These are phyloP conservation scores for Calonectria multiphialidica DNA, from an alignment of 2,329 filamentous ascomycete species.

Conservation along the genomic window DNA sequence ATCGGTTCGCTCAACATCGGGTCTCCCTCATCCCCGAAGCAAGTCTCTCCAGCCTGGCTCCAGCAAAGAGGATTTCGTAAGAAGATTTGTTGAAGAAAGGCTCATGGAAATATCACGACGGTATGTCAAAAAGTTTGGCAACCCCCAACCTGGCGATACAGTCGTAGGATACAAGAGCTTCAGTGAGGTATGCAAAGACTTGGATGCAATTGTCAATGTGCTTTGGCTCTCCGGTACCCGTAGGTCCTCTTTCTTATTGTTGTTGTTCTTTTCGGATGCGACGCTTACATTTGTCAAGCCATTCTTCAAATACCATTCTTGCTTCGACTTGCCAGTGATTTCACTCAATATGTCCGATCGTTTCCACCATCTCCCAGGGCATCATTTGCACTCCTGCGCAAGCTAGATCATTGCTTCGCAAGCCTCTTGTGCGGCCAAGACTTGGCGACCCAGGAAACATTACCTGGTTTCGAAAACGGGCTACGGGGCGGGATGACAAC, in stretches of 20 bases:
- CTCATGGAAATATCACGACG: conserved; percentile 67
- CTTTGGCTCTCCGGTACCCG: conserved; percentile 91
- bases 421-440: conserved; percentile 79
- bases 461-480: conserved; percentile 78
- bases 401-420: conserved; percentile 87
- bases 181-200: conserved; percentile 77
- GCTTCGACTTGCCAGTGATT: conserved; percentile 79
- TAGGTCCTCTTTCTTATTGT: conserved; percentile 56
- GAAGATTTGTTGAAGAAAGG: conserved; percentile 67
- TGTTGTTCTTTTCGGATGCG: too few species aligned
- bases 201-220: conserved; percentile 81
- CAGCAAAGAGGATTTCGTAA: conserved; percentile 69
- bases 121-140: conserved; percentile 70
- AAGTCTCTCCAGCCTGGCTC: conserved; percentile 67
- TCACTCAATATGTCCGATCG: conserved; percentile 77
- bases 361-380: conserved; percentile 73
- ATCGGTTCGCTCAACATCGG: conserved; percentile 53
- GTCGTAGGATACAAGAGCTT: conserved; percentile 70
- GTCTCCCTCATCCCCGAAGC: conserved; percentile 68
- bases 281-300: conserved; percentile 30
- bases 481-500: conserved; percentile 75
- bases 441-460: conserved; percentile 69
- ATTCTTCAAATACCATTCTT: conserved; percentile 84
- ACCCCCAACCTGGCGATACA: conserved; percentile 58
- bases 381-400: conserved; percentile 79